Percentiles rank a stretch among this genome's conserved stretches.
These are phyloP conservation scores for Leucaena leucocephala DNA, from an alignment of 306 rosid genomes.

Conservation along the genomic window DNA sequence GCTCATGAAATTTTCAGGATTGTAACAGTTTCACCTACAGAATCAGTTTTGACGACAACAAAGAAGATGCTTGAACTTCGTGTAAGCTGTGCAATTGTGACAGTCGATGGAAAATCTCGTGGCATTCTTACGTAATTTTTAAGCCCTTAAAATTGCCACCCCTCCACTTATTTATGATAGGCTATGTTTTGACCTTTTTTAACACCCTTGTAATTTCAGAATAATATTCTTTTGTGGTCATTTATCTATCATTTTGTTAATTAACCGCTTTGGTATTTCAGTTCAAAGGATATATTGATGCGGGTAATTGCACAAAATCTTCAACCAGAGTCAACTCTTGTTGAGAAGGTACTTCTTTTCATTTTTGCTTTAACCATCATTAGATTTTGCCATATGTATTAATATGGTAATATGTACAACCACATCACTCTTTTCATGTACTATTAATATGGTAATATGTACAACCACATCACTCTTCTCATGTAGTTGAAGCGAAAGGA, in stretches of 20 bases:
- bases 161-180: conserved; percentile 1
- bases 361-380: conserved; percentile 25
- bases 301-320: conserved; percentile 89
- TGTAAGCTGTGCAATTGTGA: conserved; percentile 82
- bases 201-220: background rate
- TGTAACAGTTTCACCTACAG: conserved; percentile 76
- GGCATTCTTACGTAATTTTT: conserved; percentile 93
- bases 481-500: background rate
- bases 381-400: conserved; percentile 33
- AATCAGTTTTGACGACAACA: conserved; percentile 70
- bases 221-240: background rate
- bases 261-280: conserved; percentile 43
- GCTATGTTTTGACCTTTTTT: background rate
- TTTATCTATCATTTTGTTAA: conserved; percentile 16
- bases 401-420: conserved; percentile 11
- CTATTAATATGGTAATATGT: conserved; percentile 19
- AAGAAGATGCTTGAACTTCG: conserved; percentile 92
- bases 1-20: conserved; percentile 57
- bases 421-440: conserved; percentile 3
- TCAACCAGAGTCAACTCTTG: conserved; percentile 72
- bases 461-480: background rate
- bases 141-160: conserved; percentile 16
- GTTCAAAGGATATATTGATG: conserved; percentile 96
- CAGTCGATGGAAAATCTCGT: conserved; percentile 71
- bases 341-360: conserved; percentile 76